Evolutionary conservation across 2,329 filamentous ascomycete genomes (phyloP).

Genomic region (Fusarium pseudograminearum): DNA sequence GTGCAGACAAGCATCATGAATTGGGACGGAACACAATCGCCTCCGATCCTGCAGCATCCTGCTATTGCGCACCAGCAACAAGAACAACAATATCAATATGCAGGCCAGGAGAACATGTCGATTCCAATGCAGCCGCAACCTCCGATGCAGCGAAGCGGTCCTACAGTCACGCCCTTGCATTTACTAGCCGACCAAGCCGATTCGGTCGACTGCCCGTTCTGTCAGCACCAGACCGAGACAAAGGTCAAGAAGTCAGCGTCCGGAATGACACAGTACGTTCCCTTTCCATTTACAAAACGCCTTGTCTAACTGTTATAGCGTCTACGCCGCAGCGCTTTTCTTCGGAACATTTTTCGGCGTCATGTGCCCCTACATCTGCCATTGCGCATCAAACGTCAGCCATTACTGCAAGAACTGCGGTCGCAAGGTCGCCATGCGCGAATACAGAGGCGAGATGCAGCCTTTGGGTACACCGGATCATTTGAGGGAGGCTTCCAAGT

Average conservation of each 20-base stretch:
- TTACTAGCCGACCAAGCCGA: conserved; percentile 45
- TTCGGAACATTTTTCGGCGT: conserved; percentile 43
- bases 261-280: conserved; percentile 43
- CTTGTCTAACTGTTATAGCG: conserved; percentile 9
- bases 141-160: not conserved
- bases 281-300: no score
- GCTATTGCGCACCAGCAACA: conserved; percentile 29
- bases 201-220: conserved; percentile 46
- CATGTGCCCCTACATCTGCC: conserved; percentile 39
- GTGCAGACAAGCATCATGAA: conserved; percentile 13
- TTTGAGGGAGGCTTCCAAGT: conserved; percentile 43
- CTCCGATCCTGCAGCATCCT: conserved; percentile 36
- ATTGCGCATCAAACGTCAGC: conserved; percentile 42
- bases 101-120: conserved; percentile 29
- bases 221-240: conserved; percentile 39
- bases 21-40: conserved; percentile 29
- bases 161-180: conserved; percentile 46
- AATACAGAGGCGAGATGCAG: conserved; percentile 32
- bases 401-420: conserved; percentile 46
- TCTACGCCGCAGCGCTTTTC: conserved; percentile 38
- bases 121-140: conserved; percentile 1
- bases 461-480: conserved; percentile 46
- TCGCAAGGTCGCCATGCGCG: conserved; percentile 43
- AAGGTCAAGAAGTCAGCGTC: conserved; percentile 41
- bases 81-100: conserved; percentile 2